These are phyloP conservation scores for Penicillium brasilianum DNA, from an alignment of 2,329 filamentous ascomycete genomes.

Conservation along the genomic window DNA sequence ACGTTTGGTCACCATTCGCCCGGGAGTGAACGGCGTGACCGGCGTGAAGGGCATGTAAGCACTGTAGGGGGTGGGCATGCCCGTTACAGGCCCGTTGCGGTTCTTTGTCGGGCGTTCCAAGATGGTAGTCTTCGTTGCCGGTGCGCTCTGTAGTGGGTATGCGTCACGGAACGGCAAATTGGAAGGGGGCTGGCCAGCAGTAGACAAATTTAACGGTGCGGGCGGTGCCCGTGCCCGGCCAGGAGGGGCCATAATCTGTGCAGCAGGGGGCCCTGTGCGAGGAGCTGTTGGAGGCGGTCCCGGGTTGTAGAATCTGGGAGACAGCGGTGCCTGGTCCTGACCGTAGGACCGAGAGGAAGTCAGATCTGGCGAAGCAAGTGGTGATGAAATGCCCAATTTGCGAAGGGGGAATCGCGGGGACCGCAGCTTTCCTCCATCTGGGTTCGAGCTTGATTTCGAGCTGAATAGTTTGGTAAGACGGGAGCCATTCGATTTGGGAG, in stretches of 20 bases:
- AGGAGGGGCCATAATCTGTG: slow-evolving; percentile 19
- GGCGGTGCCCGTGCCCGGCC: slow-evolving; percentile 35
- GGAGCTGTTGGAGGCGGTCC: slow-evolving; percentile 61
- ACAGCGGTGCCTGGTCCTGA: slow-evolving; percentile 60
- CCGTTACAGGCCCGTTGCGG: slow-evolving; percentile 50
- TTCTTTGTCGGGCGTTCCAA: slow-evolving; percentile 49
- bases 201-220: slow-evolving; percentile 38
- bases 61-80: slow-evolving; percentile 56
- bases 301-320: slow-evolving; percentile 61
- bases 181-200: slow-evolving; percentile 41
- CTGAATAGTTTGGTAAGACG: slow-evolving; percentile 50
- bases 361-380: slow-evolving; percentile 54
- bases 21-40: slow-evolving; percentile 55
- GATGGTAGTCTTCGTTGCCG: slow-evolving; percentile 56
- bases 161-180: slow-evolving; percentile 53
- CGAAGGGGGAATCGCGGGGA: slow-evolving; percentile 52
- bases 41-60: slow-evolving; percentile 58
- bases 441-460: slow-evolving; percentile 46
- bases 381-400: slow-evolving; percentile 63
- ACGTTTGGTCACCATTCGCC: slow-evolving; percentile 51
- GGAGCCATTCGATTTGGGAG: slow-evolving; percentile 38
- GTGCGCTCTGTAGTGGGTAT: slow-evolving; percentile 50
- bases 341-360: slow-evolving; percentile 50
- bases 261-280: slow-evolving; percentile 28
- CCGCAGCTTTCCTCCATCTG: slow-evolving; percentile 49